Conservation (phyloP, 1,139 yeast genomes). For the Scheffersomyces stambukii region DNA sequence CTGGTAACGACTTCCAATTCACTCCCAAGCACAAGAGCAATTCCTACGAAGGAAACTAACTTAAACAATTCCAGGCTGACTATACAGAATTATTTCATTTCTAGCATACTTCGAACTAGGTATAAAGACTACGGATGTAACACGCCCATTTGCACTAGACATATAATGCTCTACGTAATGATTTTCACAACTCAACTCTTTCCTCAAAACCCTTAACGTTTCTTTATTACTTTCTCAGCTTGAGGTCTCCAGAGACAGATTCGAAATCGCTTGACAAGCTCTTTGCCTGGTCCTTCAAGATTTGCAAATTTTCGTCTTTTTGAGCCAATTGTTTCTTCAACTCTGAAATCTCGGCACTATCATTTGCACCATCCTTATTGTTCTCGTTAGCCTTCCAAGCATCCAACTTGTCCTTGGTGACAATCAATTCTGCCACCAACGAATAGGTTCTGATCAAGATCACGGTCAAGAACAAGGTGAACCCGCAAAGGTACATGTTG, state of each 20-base stretch:
- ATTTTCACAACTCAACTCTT: no score
- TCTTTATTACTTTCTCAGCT: slow-evolving; percentile 8
- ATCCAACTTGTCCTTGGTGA: slow-evolving; percentile 58
- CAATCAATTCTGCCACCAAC: slow-evolving; percentile 71
- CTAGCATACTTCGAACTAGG: no score
- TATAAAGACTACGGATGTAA: no score
- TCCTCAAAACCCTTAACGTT: slow-evolving; percentile 2
- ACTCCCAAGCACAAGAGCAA: slow-evolving; percentile 94
- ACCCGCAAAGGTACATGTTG: slow-evolving; percentile 94
- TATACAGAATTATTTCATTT: background rate
- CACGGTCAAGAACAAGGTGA: slow-evolving; percentile 84
- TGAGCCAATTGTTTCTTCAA: slow-evolving; percentile 54
- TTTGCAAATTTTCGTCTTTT: slow-evolving; percentile 60
- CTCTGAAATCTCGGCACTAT: slow-evolving; percentile 37
- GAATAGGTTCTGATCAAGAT: slow-evolving; percentile 84
- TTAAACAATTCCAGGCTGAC: background rate
- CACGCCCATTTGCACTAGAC: no score
- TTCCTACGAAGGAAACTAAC: slow-evolving; percentile 43
- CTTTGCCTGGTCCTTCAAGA: slow-evolving; percentile 68
- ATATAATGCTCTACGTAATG: no score
- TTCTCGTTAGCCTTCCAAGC: slow-evolving; percentile 28
- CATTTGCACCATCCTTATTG: slow-evolving; percentile 13
- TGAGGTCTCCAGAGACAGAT: slow-evolving; percentile 8
- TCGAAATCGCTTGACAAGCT: slow-evolving; percentile 65
- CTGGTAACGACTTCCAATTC: slow-evolving; percentile 69